Conservation (phyloP, 306 rosid genomes). For the Corylus avellana region DNA sequence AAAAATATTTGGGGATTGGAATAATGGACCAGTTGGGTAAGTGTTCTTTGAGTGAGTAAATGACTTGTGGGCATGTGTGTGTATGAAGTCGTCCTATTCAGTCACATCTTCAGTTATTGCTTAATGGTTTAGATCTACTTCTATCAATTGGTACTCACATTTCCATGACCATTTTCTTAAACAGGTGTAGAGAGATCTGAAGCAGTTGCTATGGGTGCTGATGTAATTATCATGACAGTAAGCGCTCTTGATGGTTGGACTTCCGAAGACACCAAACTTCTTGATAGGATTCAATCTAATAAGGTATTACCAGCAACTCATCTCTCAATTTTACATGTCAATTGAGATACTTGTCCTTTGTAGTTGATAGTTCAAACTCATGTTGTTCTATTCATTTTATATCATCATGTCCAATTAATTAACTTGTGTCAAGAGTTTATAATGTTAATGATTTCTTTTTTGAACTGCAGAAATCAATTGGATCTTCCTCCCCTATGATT, state of each 20-base stretch:
- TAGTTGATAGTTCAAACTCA: background rate
- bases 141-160: constrained; percentile 17
- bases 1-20: background rate
- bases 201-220: constrained; percentile 93
- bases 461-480: constrained; percentile 54
- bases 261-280: constrained; percentile 72
- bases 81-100: background rate
- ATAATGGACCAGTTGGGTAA: background rate
- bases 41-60: background rate
- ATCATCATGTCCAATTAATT: constrained; percentile 12
- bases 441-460: constrained; percentile 25
- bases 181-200: constrained; percentile 96
- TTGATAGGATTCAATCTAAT: constrained; percentile 66
- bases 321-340: constrained; percentile 13
- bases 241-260: constrained; percentile 96
- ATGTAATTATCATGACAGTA: constrained; percentile 76
- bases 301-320: constrained; percentile 50
- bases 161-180: constrained; percentile 24
- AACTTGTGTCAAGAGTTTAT: constrained; percentile 7
- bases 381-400: constrained; percentile 6
- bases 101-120: background rate
- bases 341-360: background rate
- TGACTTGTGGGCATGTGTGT: background rate
- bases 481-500: constrained; percentile 72
- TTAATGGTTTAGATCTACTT: constrained; percentile 2